Base-by-base conservation (phyloP, 225 moss, liverwort and hornwort species). In the Rhytidiadelphus loreus region DNA sequence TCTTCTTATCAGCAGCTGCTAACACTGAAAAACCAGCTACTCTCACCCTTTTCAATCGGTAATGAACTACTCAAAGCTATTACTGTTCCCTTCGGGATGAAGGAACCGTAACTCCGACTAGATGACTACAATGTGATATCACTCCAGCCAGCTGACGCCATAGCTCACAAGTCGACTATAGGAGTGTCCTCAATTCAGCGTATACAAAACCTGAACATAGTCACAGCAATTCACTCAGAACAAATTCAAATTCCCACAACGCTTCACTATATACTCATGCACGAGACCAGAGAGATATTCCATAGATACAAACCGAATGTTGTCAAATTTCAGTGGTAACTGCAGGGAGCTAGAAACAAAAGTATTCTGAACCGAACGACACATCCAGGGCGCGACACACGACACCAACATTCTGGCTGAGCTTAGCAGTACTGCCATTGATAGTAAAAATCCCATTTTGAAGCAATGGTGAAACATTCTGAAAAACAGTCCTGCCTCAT, bases 251-350 rank as follows among this genome's bases (percentile, higher is more conserved):
- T 21, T 20, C 23, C 2, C 5, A 11, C 1, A 8, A 30, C 18
- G 58, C 2, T 10, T 2, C 0, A 4, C 1, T 12, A 1, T 1
- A n/a, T n/a, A n/a, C n/a, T 8, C 11, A 12, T 19, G 8, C 8
- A 59, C 5, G 2, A 12, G 17, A 4, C 2, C 9, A 5, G 3
- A 3, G 9, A 25, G 46, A 11, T 7, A 16, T 8, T 3, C 1
- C 7, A 29, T 3, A 4, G 6, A 24, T 55, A 24, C 16, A 37
- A 14, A 10, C 22, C 5, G 22, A 1, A 5, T 4, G 8, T 5
- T 8, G 2, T 21, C 13, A 2, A 2, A 33, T 5, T 13, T 0
- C 0, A 0, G 22, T 13, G 22, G 14, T 13, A 1, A 53, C 23
- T 35, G 4, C 22, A 52, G 13, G 3, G 7, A 76, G 5, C 3